Evolutionary conservation across 2,329 filamentous ascomycete species (phyloP), one percentile per base, ranked within the genome.

Genomic region (Neonectria ditissima): DNA sequence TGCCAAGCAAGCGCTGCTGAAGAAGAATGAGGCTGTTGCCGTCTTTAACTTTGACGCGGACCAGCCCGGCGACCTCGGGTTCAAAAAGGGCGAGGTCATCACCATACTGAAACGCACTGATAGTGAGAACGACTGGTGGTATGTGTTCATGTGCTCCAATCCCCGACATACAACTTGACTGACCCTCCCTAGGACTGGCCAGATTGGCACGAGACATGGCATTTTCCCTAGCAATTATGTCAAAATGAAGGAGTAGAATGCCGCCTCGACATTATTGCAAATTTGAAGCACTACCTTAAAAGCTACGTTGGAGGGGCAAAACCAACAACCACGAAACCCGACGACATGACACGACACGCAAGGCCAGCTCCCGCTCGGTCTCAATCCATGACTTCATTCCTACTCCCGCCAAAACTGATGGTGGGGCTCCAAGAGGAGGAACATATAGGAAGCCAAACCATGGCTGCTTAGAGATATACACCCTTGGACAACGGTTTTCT

Each of bases 41-140:
- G 84, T 97, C 66, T 98, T 92, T 80, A 97, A 92, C 2, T 99
- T 99, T 76, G 95, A 98, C 67, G 91, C 94, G 0, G 95, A 97
- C 74, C 94, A 97, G 78, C 89, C 93, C 0, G 95, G 95, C 5
- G 95, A 99, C 77, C 78, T 98, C 60, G 93, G 91, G 0, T 99
- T 99, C 81, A 97, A 97, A 83, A 99, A 99, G 84, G 96, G 96
- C 20, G 96, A 99, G 30, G 80, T 98, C 60, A 97, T 99, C 69
- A 97, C 94, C 1, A 94, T 99, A 62, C 78, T 97, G 61, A 97
- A 99, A 83, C 92, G 92, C 79, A 98, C 95, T 5, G 93, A 98
- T 5, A 97, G 92, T 72, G 92, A 93, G 62, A 94, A 94, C 61
- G 95, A 98, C 78, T 98, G 95, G 95, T 98, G 95, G 89, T 91